Percentiles rank a stretch among this genome's conserved stretches.
Conservation (phyloP, 441 rosid genomes). For the Viola pubescens region DNA sequence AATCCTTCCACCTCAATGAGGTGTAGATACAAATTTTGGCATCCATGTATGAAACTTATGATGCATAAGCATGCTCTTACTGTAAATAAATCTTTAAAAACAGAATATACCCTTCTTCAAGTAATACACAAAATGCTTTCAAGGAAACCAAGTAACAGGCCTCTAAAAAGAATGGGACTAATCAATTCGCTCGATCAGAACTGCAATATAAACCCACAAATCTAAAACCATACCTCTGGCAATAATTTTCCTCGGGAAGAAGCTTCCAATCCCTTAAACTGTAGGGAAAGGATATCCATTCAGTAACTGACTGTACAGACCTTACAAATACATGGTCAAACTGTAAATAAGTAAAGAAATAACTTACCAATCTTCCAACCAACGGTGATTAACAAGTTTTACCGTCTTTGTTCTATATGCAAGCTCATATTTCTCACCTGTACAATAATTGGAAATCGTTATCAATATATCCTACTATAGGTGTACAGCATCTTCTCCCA, state of each 20-base stretch:
- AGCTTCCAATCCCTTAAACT: slow-evolving; percentile 86
- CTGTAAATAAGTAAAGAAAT: not conserved
- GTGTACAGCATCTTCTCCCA: no score
- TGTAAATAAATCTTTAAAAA: no score
- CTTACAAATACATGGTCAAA: not conserved
- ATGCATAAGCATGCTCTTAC: no score
- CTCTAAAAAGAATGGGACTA: no score
- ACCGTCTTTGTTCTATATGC: slow-evolving; percentile 70
- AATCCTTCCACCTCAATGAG: no score
- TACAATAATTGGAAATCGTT: not conserved
- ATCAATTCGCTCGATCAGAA: not conserved
- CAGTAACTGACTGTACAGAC: not conserved
- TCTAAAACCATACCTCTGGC: slow-evolving; percentile 50
- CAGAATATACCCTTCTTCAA: no score
- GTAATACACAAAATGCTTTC: no score
- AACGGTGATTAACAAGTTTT: slow-evolving; percentile 76
- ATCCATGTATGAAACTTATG: no score
- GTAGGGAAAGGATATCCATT: slow-evolving; percentile 17
- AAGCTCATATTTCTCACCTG: slow-evolving; percentile 93
- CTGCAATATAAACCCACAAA: not conserved
- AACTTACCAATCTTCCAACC: slow-evolving; percentile 88
- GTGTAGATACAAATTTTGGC: no score
- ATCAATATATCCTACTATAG: no score
- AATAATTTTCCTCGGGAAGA: slow-evolving; percentile 68
- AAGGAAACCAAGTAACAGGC: no score